These are phyloP conservation scores for Starmerella bombi DNA, from an alignment of 805 yeast genomes.

Conservation along the genomic window DNA sequence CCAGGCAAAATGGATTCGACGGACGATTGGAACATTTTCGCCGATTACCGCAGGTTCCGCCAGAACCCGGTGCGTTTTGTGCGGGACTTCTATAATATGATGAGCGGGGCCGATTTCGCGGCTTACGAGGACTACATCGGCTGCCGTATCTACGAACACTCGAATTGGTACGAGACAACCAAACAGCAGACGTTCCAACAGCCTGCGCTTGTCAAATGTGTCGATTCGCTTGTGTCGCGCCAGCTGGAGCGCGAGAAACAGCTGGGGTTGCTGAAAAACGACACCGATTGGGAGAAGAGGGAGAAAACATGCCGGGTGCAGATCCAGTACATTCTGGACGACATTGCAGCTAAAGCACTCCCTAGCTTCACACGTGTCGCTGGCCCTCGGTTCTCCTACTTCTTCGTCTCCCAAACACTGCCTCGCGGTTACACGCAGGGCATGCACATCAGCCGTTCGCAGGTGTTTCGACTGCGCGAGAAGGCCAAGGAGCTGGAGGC, in stretches of 20 bases:
- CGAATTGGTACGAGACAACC: constrained; percentile 25
- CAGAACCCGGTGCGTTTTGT: constrained; percentile 28
- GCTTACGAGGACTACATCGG: constrained; percentile 30
- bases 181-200: constrained; percentile 23
- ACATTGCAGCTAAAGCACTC: constrained; percentile 26
- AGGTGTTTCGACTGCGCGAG: constrained; percentile 26
- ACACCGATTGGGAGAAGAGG: constrained; percentile 22
- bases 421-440: constrained; percentile 33
- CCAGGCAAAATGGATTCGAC: background rate
- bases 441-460: constrained; percentile 28
- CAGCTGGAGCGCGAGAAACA: constrained; percentile 23
- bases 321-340: constrained; percentile 25
- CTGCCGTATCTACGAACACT: constrained; percentile 22
- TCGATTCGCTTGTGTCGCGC: constrained; percentile 25
- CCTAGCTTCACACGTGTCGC: constrained; percentile 26
- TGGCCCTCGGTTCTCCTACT: constrained; percentile 26
- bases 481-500: constrained; percentile 27
- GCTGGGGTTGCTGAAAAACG: constrained; percentile 2
- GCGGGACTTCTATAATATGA: constrained; percentile 23
- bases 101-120: constrained; percentile 29
- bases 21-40: constrained; percentile 14
- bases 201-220: constrained; percentile 24
- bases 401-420: constrained; percentile 29
- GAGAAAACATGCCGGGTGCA: constrained; percentile 22
- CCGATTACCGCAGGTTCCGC: constrained; percentile 25